Conservation (phyloP, 2,329 filamentous ascomycete species). For the Claviceps sp. region DNA sequence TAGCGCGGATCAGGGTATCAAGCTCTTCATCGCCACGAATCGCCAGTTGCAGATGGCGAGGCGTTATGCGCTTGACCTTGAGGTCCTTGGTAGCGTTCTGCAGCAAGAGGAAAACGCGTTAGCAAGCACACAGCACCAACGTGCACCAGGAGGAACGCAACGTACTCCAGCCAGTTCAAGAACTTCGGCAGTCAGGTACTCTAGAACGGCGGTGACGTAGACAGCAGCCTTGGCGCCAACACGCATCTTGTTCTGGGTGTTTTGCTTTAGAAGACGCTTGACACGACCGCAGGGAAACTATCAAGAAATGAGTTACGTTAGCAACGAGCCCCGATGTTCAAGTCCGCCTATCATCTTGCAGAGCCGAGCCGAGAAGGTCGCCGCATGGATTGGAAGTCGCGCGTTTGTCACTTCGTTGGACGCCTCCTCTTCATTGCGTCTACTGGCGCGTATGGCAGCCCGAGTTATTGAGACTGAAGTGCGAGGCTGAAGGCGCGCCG, state of each 20-base stretch:
- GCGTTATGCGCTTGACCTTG: conserved; percentile 99
- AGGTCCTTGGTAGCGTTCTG: conserved; percentile 97
- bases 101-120: neutral
- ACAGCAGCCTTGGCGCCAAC: conserved; percentile 97
- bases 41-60: conserved; percentile 91
- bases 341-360: neutral
- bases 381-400: neutral
- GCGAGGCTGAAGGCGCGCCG: neutral
- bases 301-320: neutral
- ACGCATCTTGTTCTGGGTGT: conserved; percentile 99
- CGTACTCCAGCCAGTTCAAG: conserved; percentile 85
- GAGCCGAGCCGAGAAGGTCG: neutral
- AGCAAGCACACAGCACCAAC: neutral
- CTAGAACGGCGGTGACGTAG: conserved; percentile 93
- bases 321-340: neutral
- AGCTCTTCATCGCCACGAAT: conserved; percentile 98
- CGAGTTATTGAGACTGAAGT: neutral
- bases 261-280: conserved; percentile 98
- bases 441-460: neutral
- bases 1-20: conserved; percentile 92
- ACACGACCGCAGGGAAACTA: conserved; percentile 99
- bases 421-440: neutral
- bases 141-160: conserved; percentile 1
- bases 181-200: conserved; percentile 96
- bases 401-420: neutral